Evolutionary conservation across 2,329 filamentous ascomycete genomes (phyloP), one percentile per base, ranked within the genome.

Genomic region (Penicillium sp.): DNA sequence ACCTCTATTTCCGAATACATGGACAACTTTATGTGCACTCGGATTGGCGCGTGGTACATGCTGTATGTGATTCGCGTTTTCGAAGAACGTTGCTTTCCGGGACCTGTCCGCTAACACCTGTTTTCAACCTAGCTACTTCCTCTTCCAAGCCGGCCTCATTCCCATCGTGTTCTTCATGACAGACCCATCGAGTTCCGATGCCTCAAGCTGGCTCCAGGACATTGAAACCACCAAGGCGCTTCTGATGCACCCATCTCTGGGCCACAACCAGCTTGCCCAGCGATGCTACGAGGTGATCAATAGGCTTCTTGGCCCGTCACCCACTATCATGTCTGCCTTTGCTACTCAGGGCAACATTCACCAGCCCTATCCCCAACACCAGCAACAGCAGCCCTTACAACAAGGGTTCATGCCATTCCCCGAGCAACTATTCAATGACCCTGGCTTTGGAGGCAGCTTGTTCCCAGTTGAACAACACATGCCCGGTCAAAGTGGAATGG

Each of bases 141-240:
- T 74, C 35, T 74, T 74, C 59, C 71, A 74, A 58, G 71, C 71
- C 11, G 69, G 65, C 24, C 53, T 73, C 3, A 71, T 73, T 39
- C 71, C 71, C 3, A 65, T 72, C 28, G 67, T 74, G 41, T 68
- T 69, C 46, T 59, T 74, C 28, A 70, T 70, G 63, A 72, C 67
- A 4, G 69, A 70, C 38, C 67, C 70, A 0, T 64, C 65, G 12
- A 68, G 62, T 41, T 56, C 65, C 1, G 65, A 69, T 44, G 65
- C 63, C 43, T 55, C 64, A 9, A 61, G 59, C 43, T 69, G 67
- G 67, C 59, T 69, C 9, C 65, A 66, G 42, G 67, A 69, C 33
- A 65, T 72, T n/a, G 66, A 68, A 51, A 64, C 66, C 8, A 71
- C 69, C 5, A 70, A 69, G 48, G 58, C 62, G 5, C 66, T 72